phyloP scores from a whole-genome alignment of 495 filamentous ascomycete species.

The Annulohypoxylon nitens region DNA sequence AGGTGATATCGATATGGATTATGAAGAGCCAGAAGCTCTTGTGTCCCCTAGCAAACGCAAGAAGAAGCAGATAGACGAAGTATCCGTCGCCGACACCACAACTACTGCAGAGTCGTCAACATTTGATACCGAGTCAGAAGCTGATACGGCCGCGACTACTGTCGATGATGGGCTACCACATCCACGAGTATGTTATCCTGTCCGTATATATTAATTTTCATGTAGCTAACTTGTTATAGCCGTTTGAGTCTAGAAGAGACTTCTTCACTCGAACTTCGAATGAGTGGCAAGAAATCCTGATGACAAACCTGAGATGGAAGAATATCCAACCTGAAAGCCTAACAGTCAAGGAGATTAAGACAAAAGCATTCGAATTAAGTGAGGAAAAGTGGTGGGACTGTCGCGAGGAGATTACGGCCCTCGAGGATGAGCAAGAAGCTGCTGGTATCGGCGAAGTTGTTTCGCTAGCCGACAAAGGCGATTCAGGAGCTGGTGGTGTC shows the following conservation, averaged over 20 bases:
- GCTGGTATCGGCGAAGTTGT: constrained; percentile 97
- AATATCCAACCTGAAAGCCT: constrained; percentile 70
- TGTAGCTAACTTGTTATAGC: constrained; percentile 67
- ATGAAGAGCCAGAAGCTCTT: constrained; percentile 52
- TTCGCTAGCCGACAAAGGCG: constrained; percentile 78
- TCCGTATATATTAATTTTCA: not conserved
- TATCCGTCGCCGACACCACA: constrained; percentile 51
- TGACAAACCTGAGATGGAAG: constrained; percentile 74
- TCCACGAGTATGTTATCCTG: constrained; percentile 57
- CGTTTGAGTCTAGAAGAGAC: constrained; percentile 91
- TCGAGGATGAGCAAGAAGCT: constrained; percentile 97
- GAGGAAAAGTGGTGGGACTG: constrained; percentile 99
- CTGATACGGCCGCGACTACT: constrained; percentile 57
- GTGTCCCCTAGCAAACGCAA: constrained; percentile 60
- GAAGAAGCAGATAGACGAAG: constrained; percentile 62
- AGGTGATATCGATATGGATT: constrained; percentile 62
- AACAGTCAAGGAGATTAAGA: constrained; percentile 89
- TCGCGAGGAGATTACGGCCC: constrained; percentile 89
- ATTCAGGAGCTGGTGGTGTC: constrained; percentile 65
- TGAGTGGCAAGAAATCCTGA: constrained; percentile 88
- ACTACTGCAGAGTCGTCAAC: constrained; percentile 48
- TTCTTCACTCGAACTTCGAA: constrained; percentile 91
- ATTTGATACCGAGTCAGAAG: constrained; percentile 64
- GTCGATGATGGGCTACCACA: constrained; percentile 72
- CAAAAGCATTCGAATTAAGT: constrained; percentile 85